Evolutionary conservation across 1,139 yeast genomes (phyloP).

Genomic region (Scheffersomyces parashehatae): DNA sequence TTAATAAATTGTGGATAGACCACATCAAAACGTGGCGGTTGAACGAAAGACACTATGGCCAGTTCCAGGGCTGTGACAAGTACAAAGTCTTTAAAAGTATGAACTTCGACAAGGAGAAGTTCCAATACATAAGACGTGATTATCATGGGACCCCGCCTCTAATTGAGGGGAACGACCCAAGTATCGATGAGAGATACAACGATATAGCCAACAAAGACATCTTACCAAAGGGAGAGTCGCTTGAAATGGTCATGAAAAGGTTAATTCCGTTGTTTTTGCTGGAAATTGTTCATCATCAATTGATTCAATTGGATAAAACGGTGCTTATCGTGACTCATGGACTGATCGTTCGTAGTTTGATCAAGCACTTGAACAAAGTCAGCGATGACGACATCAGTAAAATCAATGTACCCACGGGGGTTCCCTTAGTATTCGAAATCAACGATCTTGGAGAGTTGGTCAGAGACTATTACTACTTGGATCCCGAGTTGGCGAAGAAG

Average conservation of each 20-base stretch:
- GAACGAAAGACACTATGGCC: conserved; percentile 80
- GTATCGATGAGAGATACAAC: conserved; percentile 51
- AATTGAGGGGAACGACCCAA: conserved; percentile 27
- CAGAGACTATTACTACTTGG: conserved; percentile 57
- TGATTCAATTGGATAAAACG: conserved; percentile 39
- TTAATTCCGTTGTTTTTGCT: conserved; percentile 54
- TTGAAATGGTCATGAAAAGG: conserved; percentile 64
- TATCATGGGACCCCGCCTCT: conserved; percentile 70
- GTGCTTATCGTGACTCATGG: conserved; percentile 76
- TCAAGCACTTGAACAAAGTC: conserved; percentile 57
- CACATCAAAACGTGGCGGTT: conserved; percentile 64
- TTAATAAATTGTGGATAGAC: conserved; percentile 49
- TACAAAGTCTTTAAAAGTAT: conserved; percentile 50
- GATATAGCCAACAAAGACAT: conserved; percentile 19
- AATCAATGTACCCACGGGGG: conserved; percentile 76
- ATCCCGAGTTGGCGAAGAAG: conserved; percentile 64
- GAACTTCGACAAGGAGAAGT: conserved; percentile 59
- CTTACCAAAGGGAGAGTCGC: conserved; percentile 69
- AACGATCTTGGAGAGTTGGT: conserved; percentile 44
- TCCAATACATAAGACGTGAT: conserved; percentile 67
- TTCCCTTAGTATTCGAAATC: conserved; percentile 64
- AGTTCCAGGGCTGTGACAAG: conserved; percentile 70
- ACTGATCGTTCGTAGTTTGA: conserved; percentile 66
- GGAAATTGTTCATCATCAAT: conserved; percentile 38
- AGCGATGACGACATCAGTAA: conserved; percentile 64